Conservation (phyloP, 352 stramenopile genomes). For the Phytophthora aleatoria region DNA sequence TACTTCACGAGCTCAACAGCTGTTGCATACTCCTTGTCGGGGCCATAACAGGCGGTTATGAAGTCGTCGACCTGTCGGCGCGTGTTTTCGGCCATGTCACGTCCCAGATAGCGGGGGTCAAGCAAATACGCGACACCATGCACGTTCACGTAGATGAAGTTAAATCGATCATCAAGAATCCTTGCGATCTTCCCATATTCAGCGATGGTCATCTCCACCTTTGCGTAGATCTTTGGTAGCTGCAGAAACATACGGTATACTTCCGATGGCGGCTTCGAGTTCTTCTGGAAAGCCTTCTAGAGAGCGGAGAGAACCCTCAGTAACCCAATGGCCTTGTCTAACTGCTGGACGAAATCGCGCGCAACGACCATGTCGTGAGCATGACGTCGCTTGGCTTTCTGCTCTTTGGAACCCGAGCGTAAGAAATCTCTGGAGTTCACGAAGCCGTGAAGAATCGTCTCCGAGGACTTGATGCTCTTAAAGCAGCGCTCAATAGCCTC, state of each 20-base stretch:
- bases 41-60: too few relatives aligned
- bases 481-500: conserved; percentile 13
- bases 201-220: neutral
- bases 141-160: too few relatives aligned
- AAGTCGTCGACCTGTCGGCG: too few relatives aligned
- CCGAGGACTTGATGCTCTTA: neutral
- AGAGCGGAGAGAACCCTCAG: neutral
- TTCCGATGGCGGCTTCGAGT: conserved; percentile 4
- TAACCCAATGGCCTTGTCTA: neutral
- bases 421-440: neutral
- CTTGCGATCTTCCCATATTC: neutral
- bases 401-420: neutral
- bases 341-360: conserved; percentile 5
- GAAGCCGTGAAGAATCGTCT: conserved; percentile 7
- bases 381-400: conserved; percentile 9
- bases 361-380: neutral
- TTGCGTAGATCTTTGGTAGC: conserved; percentile 4
- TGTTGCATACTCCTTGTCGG: too few relatives aligned
- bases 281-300: conserved; percentile 15
- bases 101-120: too few relatives aligned
- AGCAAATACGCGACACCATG: too few relatives aligned
- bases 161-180: too few relatives aligned
- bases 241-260: conserved; percentile 18
- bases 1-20: too few relatives aligned
- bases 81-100: too few relatives aligned